Percentiles rank a stretch among this genome's conserved stretches.
Conservation (phyloP, 2,329 filamentous ascomycete species). For the Aschersonia sp. region DNA sequence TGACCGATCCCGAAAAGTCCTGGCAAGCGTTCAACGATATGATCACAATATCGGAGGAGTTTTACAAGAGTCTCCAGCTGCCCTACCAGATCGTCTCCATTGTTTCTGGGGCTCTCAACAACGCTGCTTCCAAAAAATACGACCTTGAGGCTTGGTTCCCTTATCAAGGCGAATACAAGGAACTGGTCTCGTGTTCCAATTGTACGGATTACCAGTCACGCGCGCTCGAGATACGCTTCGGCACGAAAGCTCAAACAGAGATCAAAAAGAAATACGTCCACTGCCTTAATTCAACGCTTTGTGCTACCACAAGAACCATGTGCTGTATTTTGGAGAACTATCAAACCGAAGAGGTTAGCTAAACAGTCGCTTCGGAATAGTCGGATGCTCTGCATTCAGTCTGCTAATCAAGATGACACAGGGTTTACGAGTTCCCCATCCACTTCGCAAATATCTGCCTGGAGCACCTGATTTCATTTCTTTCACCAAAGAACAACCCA, state of each 20-base stretch:
- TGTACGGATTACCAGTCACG: constrained; percentile 96
- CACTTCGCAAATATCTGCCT: constrained; percentile 78
- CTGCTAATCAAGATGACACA: constrained; percentile 14
- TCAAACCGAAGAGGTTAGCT: constrained; percentile 62
- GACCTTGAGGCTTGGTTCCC: constrained; percentile 96
- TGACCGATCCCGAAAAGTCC: constrained; percentile 75
- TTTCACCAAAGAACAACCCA: constrained; percentile 73
- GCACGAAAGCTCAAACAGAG: constrained; percentile 74
- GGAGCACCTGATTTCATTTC: constrained; percentile 81
- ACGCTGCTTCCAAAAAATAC: constrained; percentile 65
- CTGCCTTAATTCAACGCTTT: constrained; percentile 78
- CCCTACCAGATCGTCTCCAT: constrained; percentile 90
- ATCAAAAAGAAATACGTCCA: constrained; percentile 86
- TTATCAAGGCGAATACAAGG: constrained; percentile 95
- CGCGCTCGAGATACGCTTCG: constrained; percentile 84
- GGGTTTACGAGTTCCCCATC: constrained; percentile 69
- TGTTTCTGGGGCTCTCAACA: constrained; percentile 91
- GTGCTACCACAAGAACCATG: constrained; percentile 79
- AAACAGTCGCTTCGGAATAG: background rate
- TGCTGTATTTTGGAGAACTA: constrained; percentile 97
- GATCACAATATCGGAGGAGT: constrained; percentile 83
- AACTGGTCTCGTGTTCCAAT: constrained; percentile 94
- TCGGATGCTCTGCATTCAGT: background rate
- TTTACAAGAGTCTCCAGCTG: constrained; percentile 79
- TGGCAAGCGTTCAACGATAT: constrained; percentile 92